Evolutionary conservation across 2,329 filamentous ascomycete genomes (phyloP), one percentile per base, ranked within the genome.

Genomic region (Nigrospora oryzae): DNA sequence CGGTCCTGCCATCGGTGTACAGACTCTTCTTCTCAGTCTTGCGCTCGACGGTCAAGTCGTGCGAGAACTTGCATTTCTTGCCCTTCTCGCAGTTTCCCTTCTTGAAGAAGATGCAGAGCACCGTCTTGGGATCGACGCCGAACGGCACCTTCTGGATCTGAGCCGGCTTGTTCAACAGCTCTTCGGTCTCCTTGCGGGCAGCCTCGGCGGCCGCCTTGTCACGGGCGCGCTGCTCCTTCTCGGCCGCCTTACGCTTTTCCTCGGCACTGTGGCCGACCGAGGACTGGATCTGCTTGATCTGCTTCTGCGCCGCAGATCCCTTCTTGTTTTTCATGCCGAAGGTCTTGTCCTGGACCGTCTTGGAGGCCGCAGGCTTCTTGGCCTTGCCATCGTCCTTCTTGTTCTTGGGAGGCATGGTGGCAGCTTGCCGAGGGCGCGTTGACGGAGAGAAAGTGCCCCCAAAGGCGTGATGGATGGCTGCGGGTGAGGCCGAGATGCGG

Each of bases 281-380:
- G 39, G 83, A 77, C 54, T 83, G 71, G 64, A 98, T 79, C 58
- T 89, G 86, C 47, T 86, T 84, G 62, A 98, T 97, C 56, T 90
- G 81, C 68, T 83, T 95, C 70, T 97, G 88, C 45, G 89, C 91
- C 43, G 81, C 83, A 46, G 81, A 85, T 55, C 93, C 93, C 76
- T 96, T 98, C 75, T 98, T 98, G 64, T 98, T 98, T 73, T 98
- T 98, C 93, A 98, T 97, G 58, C 93, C 93, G 75, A 98, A 98
- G 40, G 93, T 95, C 72, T 91, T 93, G 74, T 98, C 93, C 51
- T 93, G 89, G 51, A 89, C 86, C 38, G 74, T 59, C 70, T 89
- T 89, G 56, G 70, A 57, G 47, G 70, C 65, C 17, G 70, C 62
- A 45, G 70, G 64, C 69, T 77, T 79, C 69, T 81, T 81, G 63